Evolutionary conservation across 306 rosid genomes (phyloP).

Genomic region (Arachis hypogaea): DNA sequence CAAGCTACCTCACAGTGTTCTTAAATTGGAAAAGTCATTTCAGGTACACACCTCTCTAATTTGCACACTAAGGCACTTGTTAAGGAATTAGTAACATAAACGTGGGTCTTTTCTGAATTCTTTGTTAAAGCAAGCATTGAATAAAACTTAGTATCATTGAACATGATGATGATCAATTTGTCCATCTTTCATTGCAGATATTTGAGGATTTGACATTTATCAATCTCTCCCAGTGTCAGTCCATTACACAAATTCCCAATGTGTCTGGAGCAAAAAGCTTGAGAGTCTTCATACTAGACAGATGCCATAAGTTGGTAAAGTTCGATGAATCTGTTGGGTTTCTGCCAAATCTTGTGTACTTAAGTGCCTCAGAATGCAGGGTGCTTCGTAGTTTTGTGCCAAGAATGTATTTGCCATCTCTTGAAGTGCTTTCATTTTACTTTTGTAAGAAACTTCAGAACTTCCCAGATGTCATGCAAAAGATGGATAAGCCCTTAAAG

Average conservation of each 20-base stretch:
- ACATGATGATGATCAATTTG: too few relatives aligned
- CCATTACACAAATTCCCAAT: not conserved
- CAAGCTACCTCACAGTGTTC: not conserved
- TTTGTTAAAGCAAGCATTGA: too few relatives aligned
- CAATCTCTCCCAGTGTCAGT: not conserved
- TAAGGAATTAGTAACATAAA: too few relatives aligned
- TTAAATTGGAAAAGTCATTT: not conserved
- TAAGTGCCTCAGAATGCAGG: not conserved
- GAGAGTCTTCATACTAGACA: not conserved
- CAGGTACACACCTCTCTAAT: not conserved
- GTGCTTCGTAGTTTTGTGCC: not conserved
- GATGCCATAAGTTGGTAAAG: not conserved
- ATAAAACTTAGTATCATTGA: too few relatives aligned
- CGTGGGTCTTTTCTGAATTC: too few relatives aligned
- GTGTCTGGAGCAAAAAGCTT: not conserved
- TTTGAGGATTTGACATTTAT: not conserved
- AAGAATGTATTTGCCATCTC: not conserved
- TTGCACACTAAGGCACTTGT: too few relatives aligned
- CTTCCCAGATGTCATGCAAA: not conserved
- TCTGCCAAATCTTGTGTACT: not conserved
- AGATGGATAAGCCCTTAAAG: not conserved
- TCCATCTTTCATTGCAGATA: not conserved
- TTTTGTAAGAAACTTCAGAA: not conserved
- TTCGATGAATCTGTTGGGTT: slow-evolving; percentile 8
- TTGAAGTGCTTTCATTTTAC: not conserved